Base-by-base conservation (phyloP, 805 yeast species). In the Teunomyces lycoperdinae region DNA sequence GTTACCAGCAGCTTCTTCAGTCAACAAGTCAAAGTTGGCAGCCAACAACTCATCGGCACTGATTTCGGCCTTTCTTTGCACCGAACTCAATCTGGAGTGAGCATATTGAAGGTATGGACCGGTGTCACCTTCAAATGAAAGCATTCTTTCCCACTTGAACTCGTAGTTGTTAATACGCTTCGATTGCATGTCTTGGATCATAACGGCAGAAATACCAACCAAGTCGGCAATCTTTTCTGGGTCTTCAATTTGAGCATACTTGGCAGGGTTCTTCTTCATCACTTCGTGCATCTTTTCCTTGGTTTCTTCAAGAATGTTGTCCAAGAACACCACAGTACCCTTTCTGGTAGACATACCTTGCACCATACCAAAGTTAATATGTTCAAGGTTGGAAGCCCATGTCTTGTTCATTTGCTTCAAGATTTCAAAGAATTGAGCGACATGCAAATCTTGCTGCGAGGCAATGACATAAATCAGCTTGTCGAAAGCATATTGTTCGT, bases 91-190 rank as follows among this genome's bases (percentile, higher is more conserved):
- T 71, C 99, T 88, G 16, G 98, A 90, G 73, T 94, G 99, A 39
- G 99, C 98, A 64, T 94, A 94, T 72, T 94, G 99, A 67, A 94
- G 79, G 73, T 94, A 94, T 50, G 99, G 98, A 66, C 99, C 99
- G 48, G 99, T 94, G 71, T 94, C 99, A 71, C 99, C 99, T 77
- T 94, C 99, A 57, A 94, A 91, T 3, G 98, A 89, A 40, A 87
- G 79, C 97, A 94, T 94, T 76, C 99, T 87, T 61, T 88, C 89
- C 99, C 99, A 94, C 70, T 89, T 88, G 74, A 94, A 94, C 61
- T 85, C 89, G 74, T 94, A 94, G 74, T 94, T 92, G 77, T 92
- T 90, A 70, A 92, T 81, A 71, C 99, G 86, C 76, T 94, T 94
- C 51, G 96, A 84, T 72, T 89, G 95, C 98, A 94, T 91, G 71